Evolutionary conservation across 768 basidiomycete genomes (phyloP).

Genomic region (Bullera alba): DNA sequence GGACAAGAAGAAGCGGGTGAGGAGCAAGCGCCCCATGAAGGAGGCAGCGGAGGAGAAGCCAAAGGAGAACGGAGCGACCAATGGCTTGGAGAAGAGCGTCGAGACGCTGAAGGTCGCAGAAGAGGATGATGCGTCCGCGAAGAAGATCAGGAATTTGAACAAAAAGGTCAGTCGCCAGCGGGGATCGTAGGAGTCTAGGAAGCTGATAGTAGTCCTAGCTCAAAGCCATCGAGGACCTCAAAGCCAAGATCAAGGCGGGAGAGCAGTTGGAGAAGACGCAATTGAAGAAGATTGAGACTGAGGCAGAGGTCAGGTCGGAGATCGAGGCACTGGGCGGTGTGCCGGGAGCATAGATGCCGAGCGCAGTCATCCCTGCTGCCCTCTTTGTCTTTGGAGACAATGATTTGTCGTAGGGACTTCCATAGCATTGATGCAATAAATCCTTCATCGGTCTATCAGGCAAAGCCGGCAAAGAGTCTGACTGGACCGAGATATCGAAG

Average conservation of each 20-base stretch:
- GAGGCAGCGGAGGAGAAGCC: slow-evolving; percentile 14
- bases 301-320: slow-evolving; percentile 75
- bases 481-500: neutral
- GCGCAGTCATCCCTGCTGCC: neutral
- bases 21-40: slow-evolving; percentile 46
- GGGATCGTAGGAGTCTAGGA: slow-evolving; percentile 8
- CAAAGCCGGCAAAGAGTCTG: no score
- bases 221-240: slow-evolving; percentile 97
- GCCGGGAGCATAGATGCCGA: slow-evolving; percentile 6
- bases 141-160: slow-evolving; percentile 88
- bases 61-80: neutral
- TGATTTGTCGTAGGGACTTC: neutral
- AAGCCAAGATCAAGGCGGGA: slow-evolving; percentile 80
- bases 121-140: slow-evolving; percentile 62
- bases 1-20: slow-evolving; percentile 55
- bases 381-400: neutral
- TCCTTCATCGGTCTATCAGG: neutral
- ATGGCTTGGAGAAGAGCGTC: slow-evolving; percentile 7
- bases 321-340: slow-evolving; percentile 50
- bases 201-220: slow-evolving; percentile 53
- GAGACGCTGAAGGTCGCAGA: slow-evolving; percentile 17
- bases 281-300: slow-evolving; percentile 91
- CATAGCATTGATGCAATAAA: neutral
- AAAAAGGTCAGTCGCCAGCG: slow-evolving; percentile 73
- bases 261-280: slow-evolving; percentile 92